Percentiles rank a stretch among this genome's conserved stretches.
phyloP scores from a whole-genome alignment of 78 protist species.

The Dictyostelium discoideum region DNA sequence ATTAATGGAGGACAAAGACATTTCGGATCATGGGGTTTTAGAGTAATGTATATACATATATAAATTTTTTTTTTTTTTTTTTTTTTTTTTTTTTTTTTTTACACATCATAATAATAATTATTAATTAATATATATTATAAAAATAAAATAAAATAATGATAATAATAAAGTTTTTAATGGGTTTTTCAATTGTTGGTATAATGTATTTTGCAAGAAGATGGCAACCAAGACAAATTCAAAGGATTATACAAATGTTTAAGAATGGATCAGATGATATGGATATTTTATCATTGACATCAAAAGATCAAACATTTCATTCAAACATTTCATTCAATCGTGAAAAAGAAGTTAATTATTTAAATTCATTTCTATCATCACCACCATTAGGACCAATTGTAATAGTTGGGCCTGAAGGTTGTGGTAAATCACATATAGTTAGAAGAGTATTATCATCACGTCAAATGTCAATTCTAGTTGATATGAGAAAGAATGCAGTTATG shows the following conservation, averaged over 20 bases:
- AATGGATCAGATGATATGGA: slow-evolving; percentile 35
- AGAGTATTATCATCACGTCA: slow-evolving; percentile 29
- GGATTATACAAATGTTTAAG: slow-evolving; percentile 46
- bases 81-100: too few relatives aligned
- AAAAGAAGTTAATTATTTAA: slow-evolving; percentile 28
- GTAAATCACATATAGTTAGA: slow-evolving; percentile 65
- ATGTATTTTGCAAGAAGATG: slow-evolving; percentile 77
- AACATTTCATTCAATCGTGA: slow-evolving; percentile 31
- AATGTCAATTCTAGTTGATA: slow-evolving; percentile 64
- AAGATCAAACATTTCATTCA: slow-evolving; percentile 9
- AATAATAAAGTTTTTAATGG: slow-evolving; percentile 74
- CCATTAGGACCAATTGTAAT: slow-evolving; percentile 63
- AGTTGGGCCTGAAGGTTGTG: slow-evolving; percentile 76
- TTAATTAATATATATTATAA: too few relatives aligned
- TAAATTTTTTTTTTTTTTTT: not conserved
- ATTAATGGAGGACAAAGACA: not conserved
- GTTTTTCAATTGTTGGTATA: slow-evolving; percentile 59
- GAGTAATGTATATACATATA: not conserved
- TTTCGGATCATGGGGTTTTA: slow-evolving; percentile 43
- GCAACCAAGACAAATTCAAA: slow-evolving; percentile 60
- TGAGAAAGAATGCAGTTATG: slow-evolving; percentile 75
- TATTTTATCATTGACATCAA: slow-evolving; percentile 35
- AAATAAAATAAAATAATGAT: too few relatives aligned
- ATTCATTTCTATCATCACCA: slow-evolving; percentile 29
- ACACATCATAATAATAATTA: too few relatives aligned